Base-by-base conservation (phyloP, 495 filamentous ascomycete species). In the Talaromyces borbonicus region DNA sequence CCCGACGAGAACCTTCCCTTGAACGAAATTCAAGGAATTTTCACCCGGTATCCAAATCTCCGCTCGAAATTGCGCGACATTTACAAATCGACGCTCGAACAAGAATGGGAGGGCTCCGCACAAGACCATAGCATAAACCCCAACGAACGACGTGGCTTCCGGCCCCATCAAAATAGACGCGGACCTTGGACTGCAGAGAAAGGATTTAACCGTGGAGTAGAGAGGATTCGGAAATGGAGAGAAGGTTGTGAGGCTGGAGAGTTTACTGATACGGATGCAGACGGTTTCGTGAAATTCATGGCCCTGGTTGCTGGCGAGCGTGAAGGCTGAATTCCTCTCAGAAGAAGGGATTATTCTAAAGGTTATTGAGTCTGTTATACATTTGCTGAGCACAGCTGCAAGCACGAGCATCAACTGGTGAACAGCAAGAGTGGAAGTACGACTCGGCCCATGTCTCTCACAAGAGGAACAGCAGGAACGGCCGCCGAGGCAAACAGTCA, bases 1-100 rank as follows among this genome's bases (percentile, higher is more conserved):
- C 33, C 43, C 26, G 36, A 49, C 27, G 48, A 46, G 32, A 43
- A 58, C 5, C 39, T 65, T 24, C 54, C 62, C 9, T 68, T 65
- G 1, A 25, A 63, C 14, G 65, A 76, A 40, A 62, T 83, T 22
- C 62, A 70, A 32, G 54, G 59, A 4, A 68, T 83, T 11, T 69
- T 83, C 49, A 51, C 52, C 0, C 62, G 57, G 16, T 75, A 77
- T 53, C 78, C 80, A 5, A 48, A 59, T 40, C 71, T 83, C 11
- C 61, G 65, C 8, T 25, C 51, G 11, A 66, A 72, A 43, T 64
- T 84, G 12, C 56, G 59, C 27, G 61, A 72, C 2, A 79, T 83
- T 50, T 67, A 75, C 43, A 58, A 59, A 23, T 61, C 66, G 7
- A 81, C 77, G 7, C 61, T 73, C 24, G 62, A 68, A 49, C 62